Base-by-base conservation (phyloP, 1,284 basidiomycete genomes). In the Prillingera fragicola region DNA sequence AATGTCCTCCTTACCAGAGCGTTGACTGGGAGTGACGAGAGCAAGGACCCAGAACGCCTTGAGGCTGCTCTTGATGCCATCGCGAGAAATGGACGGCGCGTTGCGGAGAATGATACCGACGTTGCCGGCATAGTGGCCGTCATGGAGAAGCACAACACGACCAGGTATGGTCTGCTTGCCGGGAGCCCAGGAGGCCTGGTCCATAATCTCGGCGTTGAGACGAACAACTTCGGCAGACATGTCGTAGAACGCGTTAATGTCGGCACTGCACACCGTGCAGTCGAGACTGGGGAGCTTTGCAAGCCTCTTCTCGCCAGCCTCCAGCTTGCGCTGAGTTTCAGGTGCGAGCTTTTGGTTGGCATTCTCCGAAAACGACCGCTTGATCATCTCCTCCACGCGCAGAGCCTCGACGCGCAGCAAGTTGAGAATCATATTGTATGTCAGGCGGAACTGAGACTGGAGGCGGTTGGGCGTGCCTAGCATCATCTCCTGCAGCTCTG, bases 361-460 rank as follows among this genome's bases (percentile, higher is more conserved):
- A 62, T 98, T 98, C 73, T 99, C 95, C 4, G 94, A 97, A 71
- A 99, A 98, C 64, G 88, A 92, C 27, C 95, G 80, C 71, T 98
- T 98, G 70, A 99, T 98, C 95, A 99, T 98, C 69, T 98, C 95
- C 64, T 99, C 95, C 8, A 99, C 95, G 53, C 84, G 80, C 26
- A 99, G 77, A 2, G 95, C 91, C 65, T 99, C 95, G 8, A 98
- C 94, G 23, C 95, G 83, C 14, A 99, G 78, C 32, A 99, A 73
- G 65, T 99, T 99, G 48, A 99, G 75, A 50, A 99, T 97, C 95
- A 99, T 98, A 67, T 96, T 97, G 74, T 98, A 99, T 1, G 95
- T 99, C 53, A 99, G 76, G 38, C 95, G 79, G 77, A 99, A 99
- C 65, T 98, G 95, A 2, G 92, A 97, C 37, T 84, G 80, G n/a